phyloP scores from a whole-genome alignment of 306 rosid genomes.

The Acacia confusa region DNA sequence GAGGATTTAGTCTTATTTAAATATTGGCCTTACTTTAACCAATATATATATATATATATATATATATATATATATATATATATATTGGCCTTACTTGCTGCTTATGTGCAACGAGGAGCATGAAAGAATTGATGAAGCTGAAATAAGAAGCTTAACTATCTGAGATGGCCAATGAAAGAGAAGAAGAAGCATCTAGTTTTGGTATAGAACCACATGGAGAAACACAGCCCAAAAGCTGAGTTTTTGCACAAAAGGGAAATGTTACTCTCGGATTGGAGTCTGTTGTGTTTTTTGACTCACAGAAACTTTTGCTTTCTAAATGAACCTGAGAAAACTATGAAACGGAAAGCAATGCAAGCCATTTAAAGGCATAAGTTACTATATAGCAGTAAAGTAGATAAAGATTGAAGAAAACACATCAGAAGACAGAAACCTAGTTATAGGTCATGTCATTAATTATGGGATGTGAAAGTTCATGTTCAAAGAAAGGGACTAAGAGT shows the following conservation, averaged over 20 bases:
- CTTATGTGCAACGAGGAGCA: background rate
- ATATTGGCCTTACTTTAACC: slow-evolving; percentile 32
- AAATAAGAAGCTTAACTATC: slow-evolving; percentile 33
- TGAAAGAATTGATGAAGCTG: background rate
- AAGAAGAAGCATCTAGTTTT: slow-evolving; percentile 2
- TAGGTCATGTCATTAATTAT: slow-evolving; percentile 38
- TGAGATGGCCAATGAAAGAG: slow-evolving; percentile 18
- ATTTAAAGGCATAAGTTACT: slow-evolving; percentile 34
- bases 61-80: too few species aligned
- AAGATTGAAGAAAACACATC: slow-evolving; percentile 30
- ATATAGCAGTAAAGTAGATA: slow-evolving; percentile 21
- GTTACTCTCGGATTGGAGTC: slow-evolving; percentile 6
- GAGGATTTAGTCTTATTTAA: background rate
- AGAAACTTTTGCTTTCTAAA: slow-evolving; percentile 47
- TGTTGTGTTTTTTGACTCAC: slow-evolving; percentile 31
- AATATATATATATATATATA: too few species aligned
- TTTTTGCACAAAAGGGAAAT: slow-evolving; percentile 20
- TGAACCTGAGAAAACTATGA: slow-evolving; percentile 39
- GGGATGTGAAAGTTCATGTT: slow-evolving; percentile 41
- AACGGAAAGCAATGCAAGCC: slow-evolving; percentile 39
- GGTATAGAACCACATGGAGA: slow-evolving; percentile 12
- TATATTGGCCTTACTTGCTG: slow-evolving; percentile 30
- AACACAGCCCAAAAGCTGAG: slow-evolving; percentile 34
- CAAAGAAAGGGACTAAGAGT: slow-evolving; percentile 42
- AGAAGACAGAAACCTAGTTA: slow-evolving; percentile 21